Base-by-base conservation (phyloP, 305 asterid genomes). In the Fraxinus xanthoxyloides region DNA sequence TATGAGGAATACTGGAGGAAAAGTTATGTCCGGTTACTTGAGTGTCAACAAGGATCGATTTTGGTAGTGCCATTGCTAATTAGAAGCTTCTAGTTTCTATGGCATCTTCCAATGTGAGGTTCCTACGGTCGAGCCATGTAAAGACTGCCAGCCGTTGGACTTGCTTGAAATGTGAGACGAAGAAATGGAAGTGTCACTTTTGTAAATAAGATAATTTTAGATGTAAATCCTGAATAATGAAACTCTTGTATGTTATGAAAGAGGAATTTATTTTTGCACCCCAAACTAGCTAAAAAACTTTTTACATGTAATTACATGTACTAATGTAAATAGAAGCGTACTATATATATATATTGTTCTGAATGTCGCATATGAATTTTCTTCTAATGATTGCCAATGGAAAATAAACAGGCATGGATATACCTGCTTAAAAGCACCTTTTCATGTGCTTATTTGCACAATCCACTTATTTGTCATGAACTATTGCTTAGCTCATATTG, bases 21-120 rank as follows among this genome's bases (percentile, higher is more conserved):
- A 93, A 85, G 98, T 94, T 80, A 94, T 90, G 98, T 88, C 98
- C 0, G 99, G 97, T 79, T 96, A 93, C 88, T 88, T 96, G 85
- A 96, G 97, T 46, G 98, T 96, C 75, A 94, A 94, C 92, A 93
- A 93, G 91, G 98, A 96, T 67, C 88, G 98, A 67, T 94, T 94
- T 86, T 94, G 99, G 98, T 96, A 90, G 89, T 30, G 40, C 28
- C 13, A 59, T 23, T 35, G 40, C 30, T 51, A 24, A 51, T 77
- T 3, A 6, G 70, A 77, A 77, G 76, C 15, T 38, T 48, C 77
- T 24, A 51, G n/a, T 70, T 30, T 34, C 56, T 17, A 34, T 17
- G 7, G 24, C 1, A 3, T 30, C 2, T 9, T 63, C 79, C 59
- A 32, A 32, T 9, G 48, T 34, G 46, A 72, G 48, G 48, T 36